These are phyloP conservation scores for Athelia psychrophila DNA, from an alignment of 1,284 basidiomycete species.

Conservation along the genomic window DNA sequence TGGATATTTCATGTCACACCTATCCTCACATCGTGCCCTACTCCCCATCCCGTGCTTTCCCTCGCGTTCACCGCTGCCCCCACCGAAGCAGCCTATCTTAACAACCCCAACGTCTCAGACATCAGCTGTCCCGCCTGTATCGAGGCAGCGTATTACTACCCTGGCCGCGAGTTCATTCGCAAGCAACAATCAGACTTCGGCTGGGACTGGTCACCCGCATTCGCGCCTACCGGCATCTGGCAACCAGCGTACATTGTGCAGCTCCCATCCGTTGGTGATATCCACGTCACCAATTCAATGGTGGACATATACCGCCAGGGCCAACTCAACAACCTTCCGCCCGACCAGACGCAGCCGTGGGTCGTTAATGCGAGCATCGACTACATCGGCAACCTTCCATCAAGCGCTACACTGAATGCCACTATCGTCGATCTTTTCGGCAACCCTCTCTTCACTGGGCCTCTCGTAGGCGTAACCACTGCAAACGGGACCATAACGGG, in stretches of 20 bases:
- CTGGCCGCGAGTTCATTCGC: not conserved
- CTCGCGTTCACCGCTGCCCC: not conserved
- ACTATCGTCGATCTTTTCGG: not conserved
- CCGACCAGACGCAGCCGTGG: constrained; percentile 1
- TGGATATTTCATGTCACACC: not conserved
- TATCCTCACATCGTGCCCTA: not conserved
- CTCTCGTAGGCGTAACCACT: not conserved
- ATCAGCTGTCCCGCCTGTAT: not conserved
- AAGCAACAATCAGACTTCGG: not conserved
- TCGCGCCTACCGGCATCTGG: not conserved
- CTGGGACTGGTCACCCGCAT: not conserved
- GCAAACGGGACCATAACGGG: not conserved
- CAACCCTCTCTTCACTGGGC: not conserved
- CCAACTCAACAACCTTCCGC: not conserved
- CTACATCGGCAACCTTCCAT: not conserved
- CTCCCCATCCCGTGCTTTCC: not conserved
- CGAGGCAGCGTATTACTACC: not conserved
- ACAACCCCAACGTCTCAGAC: not conserved
- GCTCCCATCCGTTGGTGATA: not conserved
- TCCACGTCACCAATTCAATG: not conserved
- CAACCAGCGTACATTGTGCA: not conserved
- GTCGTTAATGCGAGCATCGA: not conserved
- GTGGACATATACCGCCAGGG: not conserved
- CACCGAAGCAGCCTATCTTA: not conserved
- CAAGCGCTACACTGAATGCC: not conserved